A percentile compares a stretch with the other conserved stretches of the same genome.
Conservation (phyloP, 306 rosid species). For the Ziziphus jujuba region DNA sequence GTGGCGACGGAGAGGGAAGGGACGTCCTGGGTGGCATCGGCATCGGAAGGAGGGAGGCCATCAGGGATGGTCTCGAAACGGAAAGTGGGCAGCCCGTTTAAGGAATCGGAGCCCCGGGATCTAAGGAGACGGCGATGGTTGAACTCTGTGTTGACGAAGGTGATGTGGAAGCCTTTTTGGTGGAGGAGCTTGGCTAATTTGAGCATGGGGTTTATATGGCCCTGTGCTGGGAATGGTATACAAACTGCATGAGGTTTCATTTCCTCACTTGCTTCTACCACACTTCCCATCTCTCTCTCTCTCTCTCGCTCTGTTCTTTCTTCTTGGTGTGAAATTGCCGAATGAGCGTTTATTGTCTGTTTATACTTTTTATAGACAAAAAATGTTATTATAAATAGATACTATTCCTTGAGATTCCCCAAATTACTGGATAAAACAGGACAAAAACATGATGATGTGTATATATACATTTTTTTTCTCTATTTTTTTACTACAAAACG, state of each 20-base stretch:
- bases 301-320: too few relatives aligned
- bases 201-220: slow-evolving; percentile 39
- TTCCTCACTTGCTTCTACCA: too few relatives aligned
- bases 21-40: slow-evolving; percentile 46
- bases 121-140: slow-evolving; percentile 30
- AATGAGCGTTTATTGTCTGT: too few relatives aligned
- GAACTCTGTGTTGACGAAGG: slow-evolving; percentile 37
- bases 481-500: too few relatives aligned
- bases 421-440: too few relatives aligned
- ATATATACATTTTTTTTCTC: too few relatives aligned
- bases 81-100: slow-evolving; percentile 28
- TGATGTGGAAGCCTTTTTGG: slow-evolving; percentile 31
- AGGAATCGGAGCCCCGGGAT: slow-evolving; percentile 28
- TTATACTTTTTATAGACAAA: too few relatives aligned
- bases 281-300: too few relatives aligned
- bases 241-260: slow-evolving; percentile 25
- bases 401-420: too few relatives aligned
- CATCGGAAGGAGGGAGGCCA: slow-evolving; percentile 51
- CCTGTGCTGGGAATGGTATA: slow-evolving; percentile 36
- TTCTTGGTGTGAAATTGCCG: too few relatives aligned
- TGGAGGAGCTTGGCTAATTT: slow-evolving; percentile 38
- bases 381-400: too few relatives aligned
- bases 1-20: slow-evolving; percentile 41
- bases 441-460: too few relatives aligned
- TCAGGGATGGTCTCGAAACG: slow-evolving; percentile 43